Conservation (phyloP, 768 basidiomycete species). For the Russula brevipes region DNA sequence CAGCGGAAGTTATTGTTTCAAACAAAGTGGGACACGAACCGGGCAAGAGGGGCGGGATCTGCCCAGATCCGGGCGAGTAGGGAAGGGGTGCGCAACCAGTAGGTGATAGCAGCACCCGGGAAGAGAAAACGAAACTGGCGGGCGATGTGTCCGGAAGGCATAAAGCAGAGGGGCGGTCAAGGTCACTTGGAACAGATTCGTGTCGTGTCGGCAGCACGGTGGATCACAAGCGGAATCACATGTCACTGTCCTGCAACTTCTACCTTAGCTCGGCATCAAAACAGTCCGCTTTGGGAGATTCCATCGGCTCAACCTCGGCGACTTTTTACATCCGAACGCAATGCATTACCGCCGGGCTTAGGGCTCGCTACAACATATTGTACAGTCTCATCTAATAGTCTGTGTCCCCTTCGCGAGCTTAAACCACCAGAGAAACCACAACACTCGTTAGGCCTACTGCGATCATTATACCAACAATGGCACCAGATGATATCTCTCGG, state of each 20-base stretch:
- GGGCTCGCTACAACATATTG: no score
- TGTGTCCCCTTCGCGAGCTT: slow-evolving; percentile 4
- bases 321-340: background rate
- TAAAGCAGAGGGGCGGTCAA: background rate
- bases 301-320: background rate
- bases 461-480: slow-evolving; percentile 43
- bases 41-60: slow-evolving; percentile 51
- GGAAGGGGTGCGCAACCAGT: slow-evolving; percentile 52
- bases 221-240: slow-evolving; percentile 15
- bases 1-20: background rate
- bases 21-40: slow-evolving; percentile 27
- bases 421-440: slow-evolving; percentile 41
- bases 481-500: slow-evolving; percentile 29
- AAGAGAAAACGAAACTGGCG: slow-evolving; percentile 72
- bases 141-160: slow-evolving; percentile 41
- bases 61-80: slow-evolving; percentile 43
- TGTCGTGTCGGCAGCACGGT: no score
- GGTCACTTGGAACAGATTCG: no score
- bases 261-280: background rate
- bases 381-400: slow-evolving; percentile 1
- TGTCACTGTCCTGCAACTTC: background rate
- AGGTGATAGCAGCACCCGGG: slow-evolving; percentile 62
- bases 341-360: no score
- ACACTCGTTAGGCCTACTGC: slow-evolving; percentile 47
- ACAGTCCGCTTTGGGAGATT: no score